These are phyloP conservation scores for Aspergillus ochraceoroseus DNA, from an alignment of 2,329 filamentous ascomycete genomes.

Conservation along the genomic window DNA sequence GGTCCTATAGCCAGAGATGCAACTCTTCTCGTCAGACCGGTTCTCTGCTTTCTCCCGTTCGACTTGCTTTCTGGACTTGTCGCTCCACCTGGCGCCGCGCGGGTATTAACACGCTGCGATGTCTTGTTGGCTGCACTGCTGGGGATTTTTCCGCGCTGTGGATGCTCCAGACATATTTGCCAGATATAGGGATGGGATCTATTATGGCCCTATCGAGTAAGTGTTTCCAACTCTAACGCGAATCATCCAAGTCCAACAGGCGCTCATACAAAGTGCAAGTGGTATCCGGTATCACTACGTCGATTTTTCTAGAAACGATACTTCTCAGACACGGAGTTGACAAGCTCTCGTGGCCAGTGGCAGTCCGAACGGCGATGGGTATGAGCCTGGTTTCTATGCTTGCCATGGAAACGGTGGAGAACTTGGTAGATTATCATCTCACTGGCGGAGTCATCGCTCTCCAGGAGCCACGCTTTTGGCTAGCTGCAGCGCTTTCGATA, in stretches of 20 bases:
- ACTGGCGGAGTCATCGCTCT: conserved; percentile 50
- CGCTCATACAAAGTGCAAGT: too few species aligned
- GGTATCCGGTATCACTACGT: conserved; percentile 50
- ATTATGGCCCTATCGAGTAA: conserved; percentile 53
- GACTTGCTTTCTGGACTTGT: conserved; percentile 36
- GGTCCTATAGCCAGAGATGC: too few species aligned
- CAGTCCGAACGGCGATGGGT: conserved; percentile 51
- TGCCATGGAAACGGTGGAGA: conserved; percentile 55
- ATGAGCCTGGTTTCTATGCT: conserved; percentile 59
- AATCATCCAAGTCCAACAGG: too few species aligned
- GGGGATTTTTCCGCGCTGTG: conserved; percentile 57
- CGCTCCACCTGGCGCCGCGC: conserved; percentile 48
- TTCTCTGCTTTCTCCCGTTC: too few species aligned
- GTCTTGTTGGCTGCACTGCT: conserved; percentile 51
- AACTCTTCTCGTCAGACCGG: too few species aligned
- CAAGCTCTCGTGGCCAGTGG: conserved; percentile 44
- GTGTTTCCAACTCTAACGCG: conserved; percentile 10
- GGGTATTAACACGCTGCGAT: conserved; percentile 52
- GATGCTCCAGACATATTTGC: conserved; percentile 49
- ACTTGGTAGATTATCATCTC: conserved; percentile 53
- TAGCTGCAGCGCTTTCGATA: conserved; percentile 41
- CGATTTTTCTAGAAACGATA: conserved; percentile 51
- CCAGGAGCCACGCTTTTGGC: conserved; percentile 50
- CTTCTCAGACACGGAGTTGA: conserved; percentile 50
- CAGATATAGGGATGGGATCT: conserved; percentile 45